Conservation (phyloP, 2,329 filamentous ascomycete species). For the Sporothrix euskadiensis region DNA sequence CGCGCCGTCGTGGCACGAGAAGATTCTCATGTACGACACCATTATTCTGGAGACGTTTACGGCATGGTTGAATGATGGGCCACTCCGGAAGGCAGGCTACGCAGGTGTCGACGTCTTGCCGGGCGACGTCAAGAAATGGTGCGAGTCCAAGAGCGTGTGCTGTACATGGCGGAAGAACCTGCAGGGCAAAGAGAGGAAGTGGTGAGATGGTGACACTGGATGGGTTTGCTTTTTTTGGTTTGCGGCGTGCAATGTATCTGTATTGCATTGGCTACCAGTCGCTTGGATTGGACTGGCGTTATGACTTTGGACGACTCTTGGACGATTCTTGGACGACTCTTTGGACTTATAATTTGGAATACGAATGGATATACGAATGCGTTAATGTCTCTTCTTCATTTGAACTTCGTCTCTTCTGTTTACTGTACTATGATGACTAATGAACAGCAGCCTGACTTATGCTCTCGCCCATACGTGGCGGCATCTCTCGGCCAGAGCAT, state of each 20-base stretch:
- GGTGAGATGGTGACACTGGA: conserved; percentile 35
- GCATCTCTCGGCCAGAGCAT: conserved; percentile 9
- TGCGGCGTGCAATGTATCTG: neutral
- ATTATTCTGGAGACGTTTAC: conserved; percentile 85
- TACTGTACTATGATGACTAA: neutral
- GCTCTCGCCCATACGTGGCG: neutral
- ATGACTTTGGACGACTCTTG: neutral
- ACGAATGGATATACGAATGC: conserved; percentile 11
- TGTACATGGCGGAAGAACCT: conserved; percentile 69
- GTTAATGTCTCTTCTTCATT: neutral
- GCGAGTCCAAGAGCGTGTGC: conserved; percentile 81
- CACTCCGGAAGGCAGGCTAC: conserved; percentile 62
- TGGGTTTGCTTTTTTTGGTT: neutral
- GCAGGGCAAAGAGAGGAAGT: conserved; percentile 56
- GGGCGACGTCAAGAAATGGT: conserved; percentile 80
- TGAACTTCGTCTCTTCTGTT: neutral
- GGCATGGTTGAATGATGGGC: conserved; percentile 75
- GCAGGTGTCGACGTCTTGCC: conserved; percentile 65
- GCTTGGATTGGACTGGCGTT: neutral
- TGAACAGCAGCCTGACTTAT: neutral
- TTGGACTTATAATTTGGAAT: neutral
- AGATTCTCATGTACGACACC: conserved; percentile 90
- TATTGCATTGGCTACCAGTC: neutral
- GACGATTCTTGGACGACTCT: neutral
- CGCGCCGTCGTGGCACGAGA: conserved; percentile 78